phyloP scores from a whole-genome alignment of 2,329 filamentous ascomycete species.

The Botrytis elliptica region DNA sequence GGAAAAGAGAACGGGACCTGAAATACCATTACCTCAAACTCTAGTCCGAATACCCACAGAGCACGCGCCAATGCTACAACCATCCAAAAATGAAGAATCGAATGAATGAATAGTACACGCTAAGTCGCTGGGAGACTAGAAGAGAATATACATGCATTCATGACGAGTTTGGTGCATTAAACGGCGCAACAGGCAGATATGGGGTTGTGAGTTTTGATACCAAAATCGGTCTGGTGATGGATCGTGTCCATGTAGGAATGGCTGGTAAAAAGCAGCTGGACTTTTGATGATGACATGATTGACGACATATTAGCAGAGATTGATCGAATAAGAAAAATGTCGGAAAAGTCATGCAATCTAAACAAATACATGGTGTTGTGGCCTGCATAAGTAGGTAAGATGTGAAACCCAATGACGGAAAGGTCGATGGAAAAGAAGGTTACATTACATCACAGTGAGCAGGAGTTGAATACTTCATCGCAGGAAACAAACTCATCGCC shows the following conservation, averaged over 20 bases:
- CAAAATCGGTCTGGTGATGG: constrained; percentile 8
- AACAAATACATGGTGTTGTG: background rate
- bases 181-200: constrained; percentile 25
- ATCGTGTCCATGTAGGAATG: constrained; percentile 7
- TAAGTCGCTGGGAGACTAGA: background rate
- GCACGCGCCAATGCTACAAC: constrained; percentile 59
- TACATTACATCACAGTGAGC: background rate
- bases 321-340: background rate
- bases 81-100: constrained; percentile 23
- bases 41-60: constrained; percentile 83
- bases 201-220: constrained; percentile 17
- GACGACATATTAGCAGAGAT: constrained; percentile 2
- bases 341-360: background rate
- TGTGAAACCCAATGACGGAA: background rate
- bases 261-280: constrained; percentile 13
- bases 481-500: background rate
- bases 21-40: constrained; percentile 68
- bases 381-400: constrained; percentile 4
- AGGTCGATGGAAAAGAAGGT: background rate
- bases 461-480: background rate
- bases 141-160: constrained; percentile 19
- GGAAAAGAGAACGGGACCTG: constrained; percentile 41
- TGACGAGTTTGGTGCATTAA: constrained; percentile 23
- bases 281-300: constrained; percentile 4
- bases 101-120: constrained; percentile 23